A percentile compares a stretch with the other conserved stretches of the same genome.
Conservation (phyloP, 805 yeast genomes). For the Saturnispora saitoi region DNA sequence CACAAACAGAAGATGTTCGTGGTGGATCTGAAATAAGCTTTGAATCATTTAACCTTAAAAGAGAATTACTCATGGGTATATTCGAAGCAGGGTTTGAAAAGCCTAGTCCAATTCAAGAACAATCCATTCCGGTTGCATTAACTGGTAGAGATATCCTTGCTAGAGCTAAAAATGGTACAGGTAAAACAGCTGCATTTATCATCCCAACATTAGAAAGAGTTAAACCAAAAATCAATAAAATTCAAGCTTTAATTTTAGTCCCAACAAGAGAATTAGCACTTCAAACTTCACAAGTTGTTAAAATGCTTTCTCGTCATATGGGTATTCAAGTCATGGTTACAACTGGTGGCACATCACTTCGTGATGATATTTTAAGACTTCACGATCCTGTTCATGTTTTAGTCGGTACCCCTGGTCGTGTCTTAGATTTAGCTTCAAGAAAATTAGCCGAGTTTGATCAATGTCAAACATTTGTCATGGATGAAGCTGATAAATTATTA, state of each 20-base stretch:
- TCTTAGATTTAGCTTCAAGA: constrained; percentile 86
- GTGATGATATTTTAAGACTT: constrained; percentile 90
- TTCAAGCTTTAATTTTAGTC: constrained; percentile 87
- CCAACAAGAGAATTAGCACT: constrained; percentile 98
- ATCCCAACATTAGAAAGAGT: constrained; percentile 88
- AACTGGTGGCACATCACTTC: constrained; percentile 92
- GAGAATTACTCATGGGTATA: constrained; percentile 95
- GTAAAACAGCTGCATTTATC: constrained; percentile 95
- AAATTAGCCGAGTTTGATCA: constrained; percentile 77
- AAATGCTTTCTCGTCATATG: constrained; percentile 90
- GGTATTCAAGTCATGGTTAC: constrained; percentile 94
- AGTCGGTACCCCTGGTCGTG: constrained; percentile 98
- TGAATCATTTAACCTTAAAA: constrained; percentile 84
- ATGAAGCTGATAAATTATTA: constrained; percentile 96
- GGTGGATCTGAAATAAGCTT: constrained; percentile 79
- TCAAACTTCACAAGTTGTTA: constrained; percentile 95
- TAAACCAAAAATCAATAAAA: constrained; percentile 73
- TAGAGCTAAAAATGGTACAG: constrained; percentile 97
- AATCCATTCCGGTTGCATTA: constrained; percentile 89
- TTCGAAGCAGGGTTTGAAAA: constrained; percentile 98
- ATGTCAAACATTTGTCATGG: constrained; percentile 89
- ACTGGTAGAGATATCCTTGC: constrained; percentile 95
- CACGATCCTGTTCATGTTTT: constrained; percentile 88
- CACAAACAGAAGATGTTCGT: constrained; percentile 93
- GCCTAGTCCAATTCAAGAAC: constrained; percentile 97